Percentiles rank a stretch among this genome's conserved stretches.
These are phyloP conservation scores for Astrothelium subdiscretum DNA, from an alignment of 495 filamentous ascomycete species.

Conservation along the genomic window DNA sequence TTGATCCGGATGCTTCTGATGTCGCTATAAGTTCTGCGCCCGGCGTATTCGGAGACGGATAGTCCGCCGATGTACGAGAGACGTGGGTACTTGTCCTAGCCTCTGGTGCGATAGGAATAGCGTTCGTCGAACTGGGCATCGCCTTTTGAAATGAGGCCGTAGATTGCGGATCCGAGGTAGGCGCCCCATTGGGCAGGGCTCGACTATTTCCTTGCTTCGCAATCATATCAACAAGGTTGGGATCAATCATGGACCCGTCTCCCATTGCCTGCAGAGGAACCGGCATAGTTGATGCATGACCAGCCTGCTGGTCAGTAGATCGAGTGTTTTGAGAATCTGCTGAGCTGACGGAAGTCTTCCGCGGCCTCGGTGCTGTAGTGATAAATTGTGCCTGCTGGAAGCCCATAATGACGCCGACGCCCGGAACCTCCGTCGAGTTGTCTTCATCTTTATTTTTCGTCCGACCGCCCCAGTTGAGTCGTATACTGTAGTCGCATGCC, in stretches of 20 bases:
- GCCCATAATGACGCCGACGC: neutral
- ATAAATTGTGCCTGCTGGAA: slow-evolving; percentile 1
- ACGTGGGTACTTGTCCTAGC: neutral
- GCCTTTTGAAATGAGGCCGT: neutral
- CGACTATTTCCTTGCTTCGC: neutral
- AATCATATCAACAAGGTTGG: slow-evolving; percentile 12
- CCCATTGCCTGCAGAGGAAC: neutral
- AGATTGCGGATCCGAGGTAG: neutral
- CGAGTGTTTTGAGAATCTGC: neutral
- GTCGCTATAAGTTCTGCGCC: neutral
- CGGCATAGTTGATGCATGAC: neutral
- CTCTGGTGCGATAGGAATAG: neutral
- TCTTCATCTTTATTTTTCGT: slow-evolving; percentile 34
- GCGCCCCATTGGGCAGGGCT: neutral
- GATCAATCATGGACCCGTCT: slow-evolving; percentile 16
- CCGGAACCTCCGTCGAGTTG: neutral
- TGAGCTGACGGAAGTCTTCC: neutral
- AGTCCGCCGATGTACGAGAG: neutral
- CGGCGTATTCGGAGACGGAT: neutral
- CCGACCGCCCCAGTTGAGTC: slow-evolving; percentile 74
- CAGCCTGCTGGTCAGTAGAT: neutral
- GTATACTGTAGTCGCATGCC: slow-evolving; percentile 74
- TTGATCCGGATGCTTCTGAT: neutral
- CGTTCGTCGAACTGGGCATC: neutral
- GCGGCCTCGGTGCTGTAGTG: neutral